Evolutionary conservation across 805 yeast species (phyloP), one percentile per base, ranked within the genome.

Genomic region (Blastobotrys americana): DNA sequence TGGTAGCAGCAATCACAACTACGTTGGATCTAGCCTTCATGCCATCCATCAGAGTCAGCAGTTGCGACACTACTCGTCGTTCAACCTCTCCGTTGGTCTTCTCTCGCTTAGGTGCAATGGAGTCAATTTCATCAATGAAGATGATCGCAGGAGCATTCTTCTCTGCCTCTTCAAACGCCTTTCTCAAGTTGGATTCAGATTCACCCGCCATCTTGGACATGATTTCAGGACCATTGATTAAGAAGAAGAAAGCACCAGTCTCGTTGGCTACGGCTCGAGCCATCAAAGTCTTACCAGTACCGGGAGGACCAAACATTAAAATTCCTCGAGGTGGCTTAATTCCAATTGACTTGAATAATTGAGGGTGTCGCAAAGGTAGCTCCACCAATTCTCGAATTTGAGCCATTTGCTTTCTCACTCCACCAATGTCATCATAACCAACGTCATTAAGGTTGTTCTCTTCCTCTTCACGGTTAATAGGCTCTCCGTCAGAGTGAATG

Each of bases 191-290:
- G 28, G 95, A 84, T 72, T 93, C 98, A 15, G 96, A 85, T 71
- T 93, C 98, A 73, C 98, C 98, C 42, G 98, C 98, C 98, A 93
- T 93, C 71, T 93, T 93, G 45, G 97, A 89, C 98, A 93, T 93
- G 61, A 93, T 95, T 70, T 93, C 98, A 6, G 98, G 98, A 68
- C 98, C 98, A 64, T 93, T 93, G 67, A 93, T 93, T 59, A 93
- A 77, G 67, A 93, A 93, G 78, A 93, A 93, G 66, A 93, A 93
- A 1, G 98, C 98, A 62, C 98, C 98, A 19, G 98, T 93, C 69
- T 93, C 98, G 60, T 93, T 93, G 39, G 98, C 98, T 43, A 93
- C 98, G n/a, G 98, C 98, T 66, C 98, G 82, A 1, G 98, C 98
- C 96, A 93, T 88, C 56, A 93, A 74, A 25, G 98, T 93, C 70